These are phyloP conservation scores for Leccinum subspadiceum DNA, from an alignment of 1,284 basidiomycete genomes.

Conservation along the genomic window DNA sequence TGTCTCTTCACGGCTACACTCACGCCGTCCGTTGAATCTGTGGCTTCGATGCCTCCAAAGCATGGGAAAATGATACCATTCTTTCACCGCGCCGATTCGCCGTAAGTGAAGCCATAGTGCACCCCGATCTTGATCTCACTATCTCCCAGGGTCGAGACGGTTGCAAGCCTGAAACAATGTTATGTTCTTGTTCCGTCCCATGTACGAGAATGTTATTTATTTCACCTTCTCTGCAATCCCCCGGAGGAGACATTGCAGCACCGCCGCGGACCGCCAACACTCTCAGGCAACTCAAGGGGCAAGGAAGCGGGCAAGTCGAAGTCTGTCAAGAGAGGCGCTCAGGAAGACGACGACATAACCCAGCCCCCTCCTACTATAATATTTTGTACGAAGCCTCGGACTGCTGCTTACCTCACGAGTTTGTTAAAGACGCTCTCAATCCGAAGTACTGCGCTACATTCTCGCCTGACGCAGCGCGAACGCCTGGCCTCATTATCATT, in stretches of 20 bases:
- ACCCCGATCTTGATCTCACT: conserved; percentile 6
- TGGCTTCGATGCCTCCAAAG: conserved; percentile 74
- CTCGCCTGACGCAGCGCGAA: conserved; percentile 88
- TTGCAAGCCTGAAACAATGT: conserved; percentile 80
- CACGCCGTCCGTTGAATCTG: conserved; percentile 80
- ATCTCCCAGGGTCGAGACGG: conserved; percentile 73
- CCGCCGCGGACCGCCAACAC: conserved; percentile 59
- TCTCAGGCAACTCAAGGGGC: conserved; percentile 28
- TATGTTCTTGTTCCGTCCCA: conserved; percentile 96
- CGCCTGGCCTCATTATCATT: conserved; percentile 79
- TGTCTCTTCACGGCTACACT: conserved; percentile 96
- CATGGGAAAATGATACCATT: conserved; percentile 87
- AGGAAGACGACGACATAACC: conserved; percentile 51
- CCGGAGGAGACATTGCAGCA: conserved; percentile 74
- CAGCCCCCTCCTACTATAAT: conserved; percentile 93
- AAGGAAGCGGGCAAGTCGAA: conserved; percentile 36
- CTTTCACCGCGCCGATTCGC: conserved; percentile 78
- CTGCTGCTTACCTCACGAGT: conserved; percentile 86
- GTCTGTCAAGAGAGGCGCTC: conserved; percentile 30
- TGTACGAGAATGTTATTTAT: conserved; percentile 91
- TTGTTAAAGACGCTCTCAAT: conserved; percentile 80
- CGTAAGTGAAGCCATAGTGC: conserved; percentile 46
- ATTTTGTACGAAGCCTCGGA: conserved; percentile 86
- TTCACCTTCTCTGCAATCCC: conserved; percentile 85
- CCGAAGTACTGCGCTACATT: conserved; percentile 89